Evolutionary conservation across 2,329 filamentous ascomycete genomes (phyloP).

Genomic region (Parastagonospora nodorum): DNA sequence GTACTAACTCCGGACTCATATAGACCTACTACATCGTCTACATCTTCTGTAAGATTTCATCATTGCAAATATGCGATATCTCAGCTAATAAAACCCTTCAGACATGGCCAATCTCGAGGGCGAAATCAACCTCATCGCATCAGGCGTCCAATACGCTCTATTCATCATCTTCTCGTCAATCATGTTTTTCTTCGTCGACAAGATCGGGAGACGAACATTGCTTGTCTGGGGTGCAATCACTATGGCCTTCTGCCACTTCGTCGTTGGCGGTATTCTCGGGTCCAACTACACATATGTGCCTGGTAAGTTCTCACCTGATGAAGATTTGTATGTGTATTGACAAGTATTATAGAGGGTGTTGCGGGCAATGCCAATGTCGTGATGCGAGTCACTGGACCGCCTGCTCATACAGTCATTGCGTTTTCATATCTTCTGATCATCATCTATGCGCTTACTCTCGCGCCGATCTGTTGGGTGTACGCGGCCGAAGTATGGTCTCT

Average conservation of each 20-base stretch:
- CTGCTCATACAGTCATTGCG: slow-evolving; percentile 67
- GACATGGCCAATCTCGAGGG: slow-evolving; percentile 62
- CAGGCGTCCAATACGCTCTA: slow-evolving; percentile 49
- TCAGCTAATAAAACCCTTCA: not conserved
- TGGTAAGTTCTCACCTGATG: slow-evolving; percentile 17
- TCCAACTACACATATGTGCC: slow-evolving; percentile 50
- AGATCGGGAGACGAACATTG: slow-evolving; percentile 47
- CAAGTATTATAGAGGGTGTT: slow-evolving; percentile 42
- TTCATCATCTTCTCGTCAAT: slow-evolving; percentile 50
- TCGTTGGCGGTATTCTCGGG: slow-evolving; percentile 50
- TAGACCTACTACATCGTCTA: slow-evolving; percentile 63
- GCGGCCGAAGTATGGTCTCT: slow-evolving; percentile 68
- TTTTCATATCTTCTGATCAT: slow-evolving; percentile 69
- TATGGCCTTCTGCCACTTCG: slow-evolving; percentile 55
- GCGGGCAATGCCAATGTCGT: slow-evolving; percentile 58
- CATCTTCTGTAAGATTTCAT: slow-evolving; percentile 50
- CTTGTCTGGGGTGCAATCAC: slow-evolving; percentile 50
- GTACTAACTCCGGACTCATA: not conserved
- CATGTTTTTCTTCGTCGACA: slow-evolving; percentile 51
- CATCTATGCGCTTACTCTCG: slow-evolving; percentile 67
- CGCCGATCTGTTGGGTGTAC: slow-evolving; percentile 69
- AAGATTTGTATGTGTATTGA: not conserved
- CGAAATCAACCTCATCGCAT: slow-evolving; percentile 54
- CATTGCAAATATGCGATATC: not conserved
- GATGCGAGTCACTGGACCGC: slow-evolving; percentile 57